A percentile compares a stretch with the other conserved stretches of the same genome.
Conservation (phyloP, 2,329 filamentous ascomycete genomes). For the Cryphonectria radicalis region DNA sequence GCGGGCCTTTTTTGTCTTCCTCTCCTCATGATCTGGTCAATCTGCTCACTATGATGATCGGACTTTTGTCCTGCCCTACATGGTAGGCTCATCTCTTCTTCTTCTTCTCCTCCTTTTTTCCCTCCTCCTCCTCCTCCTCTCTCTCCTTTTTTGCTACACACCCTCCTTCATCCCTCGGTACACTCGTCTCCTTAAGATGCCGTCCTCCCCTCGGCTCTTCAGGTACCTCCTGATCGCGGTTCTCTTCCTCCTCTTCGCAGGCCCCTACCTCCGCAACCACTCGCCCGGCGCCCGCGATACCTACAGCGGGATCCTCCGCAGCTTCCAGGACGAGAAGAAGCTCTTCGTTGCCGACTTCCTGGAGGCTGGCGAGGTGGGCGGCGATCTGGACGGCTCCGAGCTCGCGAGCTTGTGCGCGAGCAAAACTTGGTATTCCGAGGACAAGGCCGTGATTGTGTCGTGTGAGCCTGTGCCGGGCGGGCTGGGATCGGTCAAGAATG, state of each 20-base stretch:
- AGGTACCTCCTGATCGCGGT: constrained; percentile 34
- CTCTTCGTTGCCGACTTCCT: constrained; percentile 42
- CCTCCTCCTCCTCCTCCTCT: neutral
- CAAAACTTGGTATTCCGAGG: constrained; percentile 42
- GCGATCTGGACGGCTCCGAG: constrained; percentile 38
- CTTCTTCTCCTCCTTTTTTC: neutral
- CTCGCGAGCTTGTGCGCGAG: constrained; percentile 42
- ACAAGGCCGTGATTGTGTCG: constrained; percentile 44
- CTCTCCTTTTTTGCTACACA: neutral
- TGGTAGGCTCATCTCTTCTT: neutral
- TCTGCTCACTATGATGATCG: neutral
- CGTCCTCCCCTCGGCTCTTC: constrained; percentile 35
- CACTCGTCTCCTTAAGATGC: constrained; percentile 31
- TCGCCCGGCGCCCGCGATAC: constrained; percentile 23
- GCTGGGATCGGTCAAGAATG: constrained; percentile 49
- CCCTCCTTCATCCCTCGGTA: neutral
- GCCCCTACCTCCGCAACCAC: constrained; percentile 33
- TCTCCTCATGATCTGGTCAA: neutral
- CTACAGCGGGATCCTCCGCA: constrained; percentile 35
- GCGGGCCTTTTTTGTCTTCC: too few relatives aligned
- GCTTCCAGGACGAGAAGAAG: constrained; percentile 39
- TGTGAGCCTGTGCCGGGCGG: constrained; percentile 49
- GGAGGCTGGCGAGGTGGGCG: constrained; percentile 38
- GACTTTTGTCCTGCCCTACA: neutral
- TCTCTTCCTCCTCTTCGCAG: constrained; percentile 34